A percentile compares a stretch with the other conserved stretches of the same genome.
Evolutionary conservation across 495 filamentous ascomycete genomes (phyloP).

Genomic region (Penicillium desertorum): DNA sequence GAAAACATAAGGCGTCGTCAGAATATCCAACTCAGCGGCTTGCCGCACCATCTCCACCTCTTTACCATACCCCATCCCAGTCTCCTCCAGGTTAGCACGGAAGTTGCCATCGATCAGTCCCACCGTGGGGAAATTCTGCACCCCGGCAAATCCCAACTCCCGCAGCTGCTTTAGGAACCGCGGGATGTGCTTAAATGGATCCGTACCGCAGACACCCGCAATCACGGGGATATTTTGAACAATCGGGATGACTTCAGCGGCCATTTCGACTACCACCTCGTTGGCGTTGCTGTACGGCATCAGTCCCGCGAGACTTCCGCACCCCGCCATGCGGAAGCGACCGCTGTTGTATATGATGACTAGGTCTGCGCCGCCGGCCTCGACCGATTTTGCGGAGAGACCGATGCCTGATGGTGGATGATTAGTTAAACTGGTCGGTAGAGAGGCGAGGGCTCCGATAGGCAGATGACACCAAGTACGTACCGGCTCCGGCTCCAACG

Average conservation of each 20-base stretch:
- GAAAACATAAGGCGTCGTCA: not conserved
- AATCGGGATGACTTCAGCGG: not conserved
- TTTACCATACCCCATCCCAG: not conserved
- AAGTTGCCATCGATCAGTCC: not conserved
- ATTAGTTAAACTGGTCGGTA: not conserved
- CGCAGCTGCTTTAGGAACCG: not conserved
- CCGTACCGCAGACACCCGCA: not conserved
- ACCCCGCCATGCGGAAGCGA: not conserved
- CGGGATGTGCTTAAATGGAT: not conserved
- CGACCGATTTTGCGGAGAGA: not conserved
- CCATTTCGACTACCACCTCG: not conserved
- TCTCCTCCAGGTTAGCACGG: not conserved
- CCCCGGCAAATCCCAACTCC: not conserved
- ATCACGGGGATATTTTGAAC: not conserved
- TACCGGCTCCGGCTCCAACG: not conserved
- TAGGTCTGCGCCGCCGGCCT: not conserved
- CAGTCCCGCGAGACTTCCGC: not conserved
- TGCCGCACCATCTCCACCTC: not conserved
- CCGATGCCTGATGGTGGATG: not conserved
- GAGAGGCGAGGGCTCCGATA: not conserved
- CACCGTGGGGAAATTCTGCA: not conserved
- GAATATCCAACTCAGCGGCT: not conserved
- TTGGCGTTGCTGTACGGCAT: not conserved
- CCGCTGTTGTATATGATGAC: slow-evolving; percentile 1
- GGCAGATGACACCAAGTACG: not conserved